These are phyloP conservation scores for Blastocladiella britannica DNA, from an alignment of 192 early-diverging fungal genomes.

Conservation along the genomic window DNA sequence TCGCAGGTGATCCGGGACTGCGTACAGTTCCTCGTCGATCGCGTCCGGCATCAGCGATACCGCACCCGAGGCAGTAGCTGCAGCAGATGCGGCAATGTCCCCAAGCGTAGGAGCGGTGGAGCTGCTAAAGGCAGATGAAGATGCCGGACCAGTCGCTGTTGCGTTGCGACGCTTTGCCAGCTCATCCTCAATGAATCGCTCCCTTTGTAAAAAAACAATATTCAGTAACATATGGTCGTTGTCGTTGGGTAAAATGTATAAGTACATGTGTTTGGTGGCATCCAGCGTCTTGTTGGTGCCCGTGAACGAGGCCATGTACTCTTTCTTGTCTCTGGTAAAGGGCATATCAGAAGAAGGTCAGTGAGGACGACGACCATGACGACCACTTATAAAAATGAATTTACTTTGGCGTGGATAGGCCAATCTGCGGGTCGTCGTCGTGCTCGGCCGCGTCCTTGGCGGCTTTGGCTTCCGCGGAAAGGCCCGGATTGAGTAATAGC, in stretches of 20 bases:
- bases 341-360: background rate
- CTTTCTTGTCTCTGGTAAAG: background rate
- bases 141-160: too few species aligned
- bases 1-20: background rate
- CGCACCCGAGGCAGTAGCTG: too few species aligned
- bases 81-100: too few species aligned
- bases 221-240: background rate
- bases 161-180: too few species aligned
- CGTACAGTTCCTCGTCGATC: background rate
- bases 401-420: background rate
- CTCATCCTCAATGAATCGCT: background rate
- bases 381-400: background rate
- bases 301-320: background rate
- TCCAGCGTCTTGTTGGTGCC: background rate
- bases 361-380: background rate
- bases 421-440: background rate
- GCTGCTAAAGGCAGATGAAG: too few species aligned
- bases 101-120: too few species aligned
- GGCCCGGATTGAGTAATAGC: conserved; percentile 2
- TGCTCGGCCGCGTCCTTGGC: background rate
- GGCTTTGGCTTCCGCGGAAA: background rate
- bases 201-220: background rate
- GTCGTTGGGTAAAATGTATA: background rate
- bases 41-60: too few species aligned
- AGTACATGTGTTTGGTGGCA: background rate